These are phyloP conservation scores for Alnus rubra DNA, from an alignment of 306 rosid genomes.

Conservation along the genomic window DNA sequence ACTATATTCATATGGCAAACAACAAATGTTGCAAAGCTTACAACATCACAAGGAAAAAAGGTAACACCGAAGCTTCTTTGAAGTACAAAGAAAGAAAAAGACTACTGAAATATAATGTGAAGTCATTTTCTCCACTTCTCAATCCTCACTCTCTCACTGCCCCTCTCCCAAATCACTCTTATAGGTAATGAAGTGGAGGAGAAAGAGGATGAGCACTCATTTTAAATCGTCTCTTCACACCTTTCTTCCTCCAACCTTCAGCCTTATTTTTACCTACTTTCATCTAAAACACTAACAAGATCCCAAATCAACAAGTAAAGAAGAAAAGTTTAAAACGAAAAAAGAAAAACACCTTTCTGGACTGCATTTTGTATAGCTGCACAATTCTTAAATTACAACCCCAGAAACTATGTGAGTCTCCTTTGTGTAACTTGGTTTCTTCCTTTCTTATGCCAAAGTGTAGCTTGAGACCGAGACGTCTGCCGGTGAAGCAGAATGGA, in stretches of 20 bases:
- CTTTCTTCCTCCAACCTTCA: slow-evolving; percentile 73
- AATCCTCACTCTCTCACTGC: slow-evolving; percentile 30
- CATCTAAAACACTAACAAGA: slow-evolving; percentile 47
- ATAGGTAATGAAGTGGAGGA: slow-evolving; percentile 68
- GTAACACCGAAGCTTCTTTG: slow-evolving; percentile 41
- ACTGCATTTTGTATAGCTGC: slow-evolving; percentile 69
- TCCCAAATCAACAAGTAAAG: slow-evolving; percentile 53
- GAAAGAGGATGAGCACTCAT: slow-evolving; percentile 98
- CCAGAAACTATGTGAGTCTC: slow-evolving; percentile 39
- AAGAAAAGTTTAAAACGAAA: slow-evolving; percentile 21
- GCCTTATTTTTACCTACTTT: slow-evolving; percentile 58
- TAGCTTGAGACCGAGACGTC: slow-evolving; percentile 67
- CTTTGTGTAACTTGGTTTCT: slow-evolving; percentile 16
- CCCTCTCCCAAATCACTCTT: slow-evolving; percentile 53
- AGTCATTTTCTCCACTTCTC: slow-evolving; percentile 48
- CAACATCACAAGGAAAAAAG: slow-evolving; percentile 47
- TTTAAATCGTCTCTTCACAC: slow-evolving; percentile 88
- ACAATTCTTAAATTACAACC: slow-evolving; percentile 55
- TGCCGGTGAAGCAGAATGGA: slow-evolving; percentile 82
- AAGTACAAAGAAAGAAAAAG: slow-evolving; percentile 39
- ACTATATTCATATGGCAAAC: slow-evolving; percentile 32
- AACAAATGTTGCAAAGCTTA: slow-evolving; percentile 63
- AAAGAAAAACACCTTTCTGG: slow-evolving; percentile 36
- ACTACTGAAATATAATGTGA: slow-evolving; percentile 45
- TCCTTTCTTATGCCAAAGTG: slow-evolving; percentile 51